Evolutionary conservation across 2,329 filamentous ascomycete genomes (phyloP).

Genomic region (Cephalotrichum gorgonifer): DNA sequence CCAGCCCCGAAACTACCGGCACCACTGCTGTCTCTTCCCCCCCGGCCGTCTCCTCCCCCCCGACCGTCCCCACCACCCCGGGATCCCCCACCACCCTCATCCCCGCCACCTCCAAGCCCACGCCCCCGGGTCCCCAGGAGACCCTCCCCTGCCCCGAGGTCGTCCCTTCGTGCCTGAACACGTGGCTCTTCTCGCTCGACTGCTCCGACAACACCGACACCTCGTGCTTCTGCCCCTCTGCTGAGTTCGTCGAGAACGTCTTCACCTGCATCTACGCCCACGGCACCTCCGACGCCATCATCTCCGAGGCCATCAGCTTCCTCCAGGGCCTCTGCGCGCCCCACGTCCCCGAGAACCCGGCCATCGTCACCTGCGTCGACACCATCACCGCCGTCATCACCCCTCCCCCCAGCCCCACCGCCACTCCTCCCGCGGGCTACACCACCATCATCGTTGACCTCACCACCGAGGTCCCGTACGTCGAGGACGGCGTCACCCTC

Average conservation of each 20-base stretch:
- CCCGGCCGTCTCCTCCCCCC: slow-evolving; percentile 13
- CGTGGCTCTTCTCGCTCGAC: slow-evolving; percentile 64
- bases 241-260: slow-evolving; percentile 66
- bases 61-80: slow-evolving; percentile 11
- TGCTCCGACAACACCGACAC: slow-evolving; percentile 79
- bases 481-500: slow-evolving; percentile 36
- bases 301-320: slow-evolving; percentile 65
- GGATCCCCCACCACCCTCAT: slow-evolving; percentile 10
- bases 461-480: slow-evolving; percentile 38
- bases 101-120: slow-evolving; percentile 18
- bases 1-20: slow-evolving; percentile 27
- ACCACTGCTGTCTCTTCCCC: slow-evolving; percentile 30
- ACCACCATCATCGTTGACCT: slow-evolving; percentile 40
- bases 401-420: slow-evolving; percentile 40
- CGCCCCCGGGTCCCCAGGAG: slow-evolving; percentile 24
- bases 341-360: slow-evolving; percentile 69
- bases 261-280: slow-evolving; percentile 74
- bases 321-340: slow-evolving; percentile 85
- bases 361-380: slow-evolving; percentile 67
- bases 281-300: slow-evolving; percentile 54
- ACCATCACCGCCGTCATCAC: slow-evolving; percentile 51
- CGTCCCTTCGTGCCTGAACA: slow-evolving; percentile 84
- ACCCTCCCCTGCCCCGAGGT: slow-evolving; percentile 54
- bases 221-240: slow-evolving; percentile 77
- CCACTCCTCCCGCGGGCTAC: slow-evolving; percentile 38